A percentile compares a stretch with the other conserved stretches of the same genome.
These are phyloP conservation scores for Beauveria medogensis DNA, from an alignment of 2,329 filamentous ascomycete genomes.

Conservation along the genomic window DNA sequence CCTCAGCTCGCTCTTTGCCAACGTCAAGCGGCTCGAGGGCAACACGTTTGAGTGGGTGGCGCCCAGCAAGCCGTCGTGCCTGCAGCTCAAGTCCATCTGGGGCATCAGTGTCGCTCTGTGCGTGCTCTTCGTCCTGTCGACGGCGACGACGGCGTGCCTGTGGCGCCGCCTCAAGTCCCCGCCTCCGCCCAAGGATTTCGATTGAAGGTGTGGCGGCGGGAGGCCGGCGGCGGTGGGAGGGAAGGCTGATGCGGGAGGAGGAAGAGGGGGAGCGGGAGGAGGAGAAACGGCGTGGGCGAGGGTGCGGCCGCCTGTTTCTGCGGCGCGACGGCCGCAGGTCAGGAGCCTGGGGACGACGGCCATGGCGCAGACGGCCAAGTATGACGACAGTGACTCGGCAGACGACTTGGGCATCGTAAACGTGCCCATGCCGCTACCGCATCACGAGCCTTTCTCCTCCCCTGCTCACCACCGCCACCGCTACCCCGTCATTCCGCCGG, in stretches of 20 bases:
- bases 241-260: not conserved
- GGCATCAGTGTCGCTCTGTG: constrained; percentile 73
- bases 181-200: constrained; percentile 37
- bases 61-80: constrained; percentile 57
- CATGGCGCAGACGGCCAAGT: constrained; percentile 25
- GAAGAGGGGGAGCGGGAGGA: not conserved
- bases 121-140: constrained; percentile 59
- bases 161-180: constrained; percentile 50
- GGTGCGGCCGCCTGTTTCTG: not conserved
- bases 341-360: constrained; percentile 32
- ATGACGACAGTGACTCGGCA: constrained; percentile 22
- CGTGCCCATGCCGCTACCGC: constrained; percentile 12
- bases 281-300: not conserved
- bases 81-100: constrained; percentile 82
- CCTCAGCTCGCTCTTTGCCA: constrained; percentile 34
- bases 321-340: constrained; percentile 11
- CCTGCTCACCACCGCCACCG: not conserved
- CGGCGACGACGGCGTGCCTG: constrained; percentile 49
- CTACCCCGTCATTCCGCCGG: constrained; percentile 18
- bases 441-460: constrained; percentile 18
- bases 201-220: constrained; percentile 43
- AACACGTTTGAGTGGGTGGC: constrained; percentile 38
- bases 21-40: constrained; percentile 27
- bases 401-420: constrained; percentile 21
- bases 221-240: constrained; percentile 17